Percentiles rank a stretch among this genome's conserved stretches.
These are phyloP conservation scores for Castanea crenata DNA, from an alignment of 306 rosid genomes.

Conservation along the genomic window DNA sequence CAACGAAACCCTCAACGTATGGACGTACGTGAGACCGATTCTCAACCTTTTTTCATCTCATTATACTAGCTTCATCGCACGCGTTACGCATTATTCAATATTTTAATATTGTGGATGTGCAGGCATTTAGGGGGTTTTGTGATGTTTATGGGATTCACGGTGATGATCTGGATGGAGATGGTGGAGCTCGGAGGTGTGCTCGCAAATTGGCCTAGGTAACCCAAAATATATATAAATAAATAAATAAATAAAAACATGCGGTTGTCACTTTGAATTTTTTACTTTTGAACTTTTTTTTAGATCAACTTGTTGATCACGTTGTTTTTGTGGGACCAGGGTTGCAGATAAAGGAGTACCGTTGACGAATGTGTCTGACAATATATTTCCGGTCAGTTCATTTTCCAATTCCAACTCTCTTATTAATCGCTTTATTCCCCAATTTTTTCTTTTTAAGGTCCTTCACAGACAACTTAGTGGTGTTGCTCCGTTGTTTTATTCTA, in stretches of 20 bases:
- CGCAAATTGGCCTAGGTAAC: constrained; percentile 49
- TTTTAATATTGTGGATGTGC: background rate
- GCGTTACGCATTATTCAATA: no score
- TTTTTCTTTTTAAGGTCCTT: no score
- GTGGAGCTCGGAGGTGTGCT: constrained; percentile 38
- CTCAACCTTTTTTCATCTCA: background rate
- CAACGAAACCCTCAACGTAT: constrained; percentile 87
- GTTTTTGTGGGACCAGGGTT: constrained; percentile 38
- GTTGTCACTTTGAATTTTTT: constrained; percentile 1
- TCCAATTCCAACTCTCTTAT: background rate
- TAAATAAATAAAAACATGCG: background rate
- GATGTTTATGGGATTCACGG: constrained; percentile 51
- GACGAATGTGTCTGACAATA: constrained; percentile 40
- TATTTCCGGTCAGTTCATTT: constrained; percentile 33
- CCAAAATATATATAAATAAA: no score
- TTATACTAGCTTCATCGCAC: background rate
- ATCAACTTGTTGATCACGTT: background rate
- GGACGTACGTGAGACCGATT: constrained; percentile 55
- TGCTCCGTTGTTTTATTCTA: no score
- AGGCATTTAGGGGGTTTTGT: constrained; percentile 81
- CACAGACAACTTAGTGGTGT: no score
- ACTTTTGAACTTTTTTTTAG: background rate
- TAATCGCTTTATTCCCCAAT: no score
- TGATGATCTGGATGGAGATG: constrained; percentile 44
- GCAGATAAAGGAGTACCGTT: constrained; percentile 12